These are phyloP conservation scores for Turnera subulata DNA, from an alignment of 345 rosid species.

Conservation along the genomic window DNA sequence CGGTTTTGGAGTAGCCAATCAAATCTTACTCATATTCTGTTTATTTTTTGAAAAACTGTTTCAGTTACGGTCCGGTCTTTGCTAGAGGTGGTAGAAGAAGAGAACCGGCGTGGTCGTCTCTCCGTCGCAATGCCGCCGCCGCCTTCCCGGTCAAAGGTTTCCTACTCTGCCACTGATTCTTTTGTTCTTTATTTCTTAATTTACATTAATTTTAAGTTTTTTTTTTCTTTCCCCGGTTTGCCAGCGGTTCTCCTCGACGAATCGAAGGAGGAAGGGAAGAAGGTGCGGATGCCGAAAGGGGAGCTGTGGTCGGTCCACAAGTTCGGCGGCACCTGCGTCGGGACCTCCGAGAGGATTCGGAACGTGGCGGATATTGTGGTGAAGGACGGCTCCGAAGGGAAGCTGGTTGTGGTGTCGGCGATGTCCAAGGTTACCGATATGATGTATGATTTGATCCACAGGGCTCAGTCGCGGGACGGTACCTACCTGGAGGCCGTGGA, in stretches of 20 bases:
- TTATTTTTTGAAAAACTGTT: background rate
- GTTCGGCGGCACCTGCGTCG: conserved; percentile 98
- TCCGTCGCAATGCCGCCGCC: no score
- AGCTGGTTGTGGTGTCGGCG: conserved; percentile 87
- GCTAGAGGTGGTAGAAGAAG: background rate
- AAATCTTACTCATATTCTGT: no score
- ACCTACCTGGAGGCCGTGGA: conserved; percentile 72
- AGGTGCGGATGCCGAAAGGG: conserved; percentile 57
- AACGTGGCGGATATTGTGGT: conserved; percentile 71
- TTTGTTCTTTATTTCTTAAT: background rate
- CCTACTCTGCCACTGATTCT: background rate
- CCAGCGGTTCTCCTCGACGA: conserved; percentile 50
- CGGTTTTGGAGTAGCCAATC: background rate
- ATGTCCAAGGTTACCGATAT: conserved; percentile 99
- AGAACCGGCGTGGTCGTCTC: background rate
- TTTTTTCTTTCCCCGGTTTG: background rate
- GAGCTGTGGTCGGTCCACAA: conserved; percentile 86
- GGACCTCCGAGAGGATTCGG: conserved; percentile 77
- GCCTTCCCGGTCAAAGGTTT: background rate
- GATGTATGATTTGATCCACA: conserved; percentile 87
- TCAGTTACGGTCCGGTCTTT: background rate
- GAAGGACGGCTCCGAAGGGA: conserved; percentile 64
- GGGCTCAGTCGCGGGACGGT: conserved; percentile 85
- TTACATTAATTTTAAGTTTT: background rate
- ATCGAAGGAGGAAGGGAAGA: conserved; percentile 36